Base-by-base conservation (phyloP, 1,139 yeast species). In the Meyerozyma smithsonii region DNA sequence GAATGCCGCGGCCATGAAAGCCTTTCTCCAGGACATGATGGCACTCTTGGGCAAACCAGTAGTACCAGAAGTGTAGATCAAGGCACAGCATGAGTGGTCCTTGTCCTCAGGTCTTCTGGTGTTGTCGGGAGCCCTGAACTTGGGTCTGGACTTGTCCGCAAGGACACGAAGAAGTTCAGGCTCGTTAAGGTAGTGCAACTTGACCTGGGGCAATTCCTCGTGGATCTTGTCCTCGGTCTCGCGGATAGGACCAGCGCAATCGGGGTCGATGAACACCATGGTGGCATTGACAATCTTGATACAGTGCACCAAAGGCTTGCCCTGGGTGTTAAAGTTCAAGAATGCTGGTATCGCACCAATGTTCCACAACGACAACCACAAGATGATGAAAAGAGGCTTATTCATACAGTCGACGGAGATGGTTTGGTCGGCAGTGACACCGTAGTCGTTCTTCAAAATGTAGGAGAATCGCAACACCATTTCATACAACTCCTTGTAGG, bases 41-140 rank as follows among this genome's bases (percentile, higher is more conserved):
- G 96, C 97, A 4, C 97, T 87, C 61, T 92, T 92, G 11, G 98
- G 97, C 47, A 89, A 64, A 0, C 97, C 97, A 0, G 97, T 88
- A 8, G 97, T 90, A 35, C 98, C 98, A 0, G 95, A 85, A 1
- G 98, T 92, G 59, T 84, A 90, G 42, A 92, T 86, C 51, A 87
- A 72, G 46, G 83, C 74, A 26, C 87, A 81, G 8, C 92, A 76
- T 42, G 79, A 77, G 50, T 69, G 76, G 55, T 81, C 86, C 7
- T 66, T 59, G 43, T 78, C 79, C 5, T 61, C 62, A 4, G 77
- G 74, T 48, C 84, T 74, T 62, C 92, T 75, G 8, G 76, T 61
- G 3, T 60, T 46, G 51, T 81, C 81, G 0, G 71, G 64, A 41
- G 83, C 80, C 49, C 88, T 64, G 49, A 74, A 72, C 45, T 64